Conservation (phyloP, 169 alveolate genomes). For the Plasmodium ovale region DNA sequence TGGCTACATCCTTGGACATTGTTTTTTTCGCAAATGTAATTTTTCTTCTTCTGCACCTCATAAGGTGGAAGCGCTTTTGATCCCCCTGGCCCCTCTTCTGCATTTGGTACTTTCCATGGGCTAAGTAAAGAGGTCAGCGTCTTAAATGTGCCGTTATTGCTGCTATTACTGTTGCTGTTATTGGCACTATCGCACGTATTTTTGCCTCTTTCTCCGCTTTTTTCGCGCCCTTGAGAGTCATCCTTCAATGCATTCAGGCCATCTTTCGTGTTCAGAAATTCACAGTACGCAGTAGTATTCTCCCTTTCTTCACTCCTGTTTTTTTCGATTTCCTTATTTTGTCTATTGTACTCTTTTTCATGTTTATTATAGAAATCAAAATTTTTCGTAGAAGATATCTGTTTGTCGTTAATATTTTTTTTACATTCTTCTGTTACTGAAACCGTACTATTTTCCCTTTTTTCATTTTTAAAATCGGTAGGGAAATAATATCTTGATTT, state of each 20-base stretch:
- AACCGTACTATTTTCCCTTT: neutral
- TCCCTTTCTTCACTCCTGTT: conserved; percentile 7
- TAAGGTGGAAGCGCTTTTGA: neutral
- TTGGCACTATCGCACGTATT: neutral
- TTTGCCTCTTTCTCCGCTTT: neutral
- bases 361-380: neutral
- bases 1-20: neutral
- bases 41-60: neutral
- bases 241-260: neutral
- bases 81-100: neutral
- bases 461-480: conserved; percentile 25
- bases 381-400: neutral
- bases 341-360: conserved; percentile 30
- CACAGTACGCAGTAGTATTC: neutral
- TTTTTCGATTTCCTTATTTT: neutral
- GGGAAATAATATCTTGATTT: neutral
- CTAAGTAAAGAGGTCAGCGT: conserved; percentile 13
- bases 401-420: conserved; percentile 23
- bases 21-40: neutral
- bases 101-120: conserved; percentile 7
- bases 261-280: neutral
- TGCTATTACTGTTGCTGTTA: conserved; percentile 8
- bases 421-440: neutral
- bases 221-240: neutral
- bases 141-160: conserved; percentile 14